phyloP scores from a whole-genome alignment of 2,329 filamentous ascomycete genomes.

The Talaromyces rugulosus region DNA sequence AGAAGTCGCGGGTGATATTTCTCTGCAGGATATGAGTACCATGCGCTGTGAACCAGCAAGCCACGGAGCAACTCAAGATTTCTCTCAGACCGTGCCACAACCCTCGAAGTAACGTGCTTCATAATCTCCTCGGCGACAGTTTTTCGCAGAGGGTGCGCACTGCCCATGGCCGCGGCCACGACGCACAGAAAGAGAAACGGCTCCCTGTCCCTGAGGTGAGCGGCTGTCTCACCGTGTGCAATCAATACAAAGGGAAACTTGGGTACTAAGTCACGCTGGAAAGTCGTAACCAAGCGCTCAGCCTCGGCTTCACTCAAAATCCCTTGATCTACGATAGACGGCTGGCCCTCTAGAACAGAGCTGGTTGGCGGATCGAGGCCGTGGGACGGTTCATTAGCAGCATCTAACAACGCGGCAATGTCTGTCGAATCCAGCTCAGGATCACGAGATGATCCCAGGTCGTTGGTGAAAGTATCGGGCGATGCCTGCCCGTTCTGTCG shows the following conservation, averaged over 20 bases:
- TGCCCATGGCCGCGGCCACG: conserved; percentile 18
- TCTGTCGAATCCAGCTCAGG: not conserved
- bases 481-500: conserved; percentile 15
- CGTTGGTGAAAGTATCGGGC: conserved; percentile 9
- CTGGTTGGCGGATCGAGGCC: conserved; percentile 15
- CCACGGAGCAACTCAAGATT: conserved; percentile 21
- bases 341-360: conserved; percentile 17
- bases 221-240: conserved; percentile 15
- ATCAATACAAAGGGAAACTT: conserved; percentile 20
- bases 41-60: conserved; percentile 19
- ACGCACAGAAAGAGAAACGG: conserved; percentile 21
- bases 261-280: conserved; percentile 14
- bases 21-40: conserved; percentile 23
- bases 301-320: conserved; percentile 19
- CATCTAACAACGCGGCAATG: conserved; percentile 12
- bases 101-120: conserved; percentile 17
- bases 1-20: conserved; percentile 20
- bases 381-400: conserved; percentile 18
- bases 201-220: conserved; percentile 10
- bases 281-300: conserved; percentile 16
- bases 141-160: conserved; percentile 17
- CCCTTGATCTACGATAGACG: conserved; percentile 20
- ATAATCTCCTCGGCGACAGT: conserved; percentile 19
- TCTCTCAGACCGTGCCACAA: conserved; percentile 20
- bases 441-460: not conserved